Evolutionary conservation across 345 rosid species (phyloP), one percentile per base, ranked within the genome.

Genomic region (Dovyalis caffra): DNA sequence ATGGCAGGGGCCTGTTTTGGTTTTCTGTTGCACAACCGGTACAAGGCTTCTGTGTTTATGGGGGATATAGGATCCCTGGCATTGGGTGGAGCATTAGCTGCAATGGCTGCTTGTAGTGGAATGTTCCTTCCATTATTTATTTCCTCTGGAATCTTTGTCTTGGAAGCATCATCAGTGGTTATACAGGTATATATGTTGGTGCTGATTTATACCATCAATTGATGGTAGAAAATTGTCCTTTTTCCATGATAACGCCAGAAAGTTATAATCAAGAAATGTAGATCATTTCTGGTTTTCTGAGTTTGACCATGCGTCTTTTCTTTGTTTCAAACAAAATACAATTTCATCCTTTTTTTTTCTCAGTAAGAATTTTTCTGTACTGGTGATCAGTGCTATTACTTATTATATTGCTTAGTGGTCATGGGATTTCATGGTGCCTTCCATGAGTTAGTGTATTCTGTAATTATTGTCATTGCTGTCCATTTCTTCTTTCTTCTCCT

Each of bases 1-100:
- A 92, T 95, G 99, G 97, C 97, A 3, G 99, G 97, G 83, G 94
- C 97, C 68, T 91, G 97, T 84, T 84, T 90, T 70, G 97, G 99
- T 69, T 95, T 95, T 80, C 91, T 92, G 77, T 76, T 91, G 78
- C 97, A 92, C 83, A 92, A 92, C 45, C 85, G 94, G 38, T 88
- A 95, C 81, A 90, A 84, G 79, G 96, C 98, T 78, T 89, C 97
- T 8, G 84, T 95, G 29, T 85, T 85, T 11, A 91, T 95, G 95
- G 99, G 97, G 64, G 85, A 85, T 51, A 90, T 91, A 2, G 97
- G 99, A 77, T 90, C 97, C 5, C 81, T 89, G 83, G 99, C 95
- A 78, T 80, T 92, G 8, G 99, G 97, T 73, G 97, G 92, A 64
- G 99, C 92, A 43, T 85, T 95, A 73, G 97, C 97, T 77, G 87